Evolutionary conservation across 2,329 filamentous ascomycete genomes (phyloP), one percentile per base, ranked within the genome.

Genomic region (Diaporthe destruens): DNA sequence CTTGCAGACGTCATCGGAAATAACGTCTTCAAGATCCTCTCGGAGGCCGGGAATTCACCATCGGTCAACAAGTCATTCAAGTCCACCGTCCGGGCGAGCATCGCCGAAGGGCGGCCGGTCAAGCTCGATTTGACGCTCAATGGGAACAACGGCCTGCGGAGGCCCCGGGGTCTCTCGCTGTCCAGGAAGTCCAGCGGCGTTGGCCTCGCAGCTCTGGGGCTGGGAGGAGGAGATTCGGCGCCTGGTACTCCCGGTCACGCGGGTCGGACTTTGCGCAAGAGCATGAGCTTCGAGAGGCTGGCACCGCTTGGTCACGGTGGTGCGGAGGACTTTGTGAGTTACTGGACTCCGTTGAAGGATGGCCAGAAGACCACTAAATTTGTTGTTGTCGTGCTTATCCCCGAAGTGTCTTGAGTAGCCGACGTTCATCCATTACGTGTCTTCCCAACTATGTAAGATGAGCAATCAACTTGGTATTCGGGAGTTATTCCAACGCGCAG

Each of bases 321-420:
- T 0, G 16, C n/a, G 4, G 69, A 51, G 32, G 51, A 68, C 18
- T 73, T 20, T 32, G 72, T 71, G 23, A 73, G 61, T n/a, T 69
- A 71, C 44, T 73, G 72, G 72, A 73, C 69, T 6, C 72, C 72
- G 47, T 53, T 73, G 39, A 71, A 67, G 42, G 61, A 73, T n/a
- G 53, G 66, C 9, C 3, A n/a, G 11, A 63, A 53, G 18, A 18
- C n/a, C 3, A 42, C 54, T 32, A 53, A 42, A 16, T 73, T 63
- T 39, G 68, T 73, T 20, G 72, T 73, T 23, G 34, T 73, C 18
- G 51, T 73, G 18, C 67, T 73, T 29, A 56, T 73, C 11, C 71
- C 71, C 4, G 71, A 73, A 6, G 53, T 73, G 6, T 61, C 51
- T 2, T 73, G 57, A 72, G 34, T 5, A n/a, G 25, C 14, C 20